These are phyloP conservation scores for Entomophthora muscae DNA, from an alignment of 371 early-diverging fungal genomes.

Conservation along the genomic window DNA sequence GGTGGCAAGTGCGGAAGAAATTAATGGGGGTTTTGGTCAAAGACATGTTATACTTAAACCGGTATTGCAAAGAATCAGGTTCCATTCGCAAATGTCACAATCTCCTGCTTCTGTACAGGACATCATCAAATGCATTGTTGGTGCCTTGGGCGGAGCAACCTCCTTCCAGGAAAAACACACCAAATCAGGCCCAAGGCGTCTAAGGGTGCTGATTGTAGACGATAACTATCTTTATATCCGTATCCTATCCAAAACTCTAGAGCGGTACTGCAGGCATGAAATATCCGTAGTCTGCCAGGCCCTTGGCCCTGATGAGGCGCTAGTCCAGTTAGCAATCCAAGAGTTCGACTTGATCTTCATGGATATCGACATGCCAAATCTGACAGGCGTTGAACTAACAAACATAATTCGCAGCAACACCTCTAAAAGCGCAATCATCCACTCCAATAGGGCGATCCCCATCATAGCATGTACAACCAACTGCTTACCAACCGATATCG, in stretches of 20 bases:
- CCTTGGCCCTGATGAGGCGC: slow-evolving; percentile 20
- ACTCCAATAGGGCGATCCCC: slow-evolving; percentile 18
- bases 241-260: slow-evolving; percentile 27
- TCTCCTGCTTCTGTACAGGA: too few species aligned
- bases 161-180: too few species aligned
- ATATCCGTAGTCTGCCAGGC: slow-evolving; percentile 12
- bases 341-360: slow-evolving; percentile 32
- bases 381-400: slow-evolving; percentile 36
- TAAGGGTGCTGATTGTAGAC: slow-evolving; percentile 21
- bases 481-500: not conserved
- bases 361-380: slow-evolving; percentile 43
- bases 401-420: slow-evolving; percentile 16
- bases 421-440: not conserved
- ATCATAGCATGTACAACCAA: slow-evolving; percentile 47
- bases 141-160: too few species aligned
- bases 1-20: too few species aligned
- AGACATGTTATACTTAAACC: too few species aligned
- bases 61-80: too few species aligned
- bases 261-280: slow-evolving; percentile 18
- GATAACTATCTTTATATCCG: slow-evolving; percentile 33
- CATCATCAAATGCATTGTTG: too few species aligned
- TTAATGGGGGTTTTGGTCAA: too few species aligned
- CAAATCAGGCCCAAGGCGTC: too few species aligned
- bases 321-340: slow-evolving; percentile 21
- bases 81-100: too few species aligned